Percentiles rank a stretch among this genome's conserved stretches.
phyloP scores from a whole-genome alignment of 2,329 filamentous ascomycete species.

The Orbilia ellipsospora region DNA sequence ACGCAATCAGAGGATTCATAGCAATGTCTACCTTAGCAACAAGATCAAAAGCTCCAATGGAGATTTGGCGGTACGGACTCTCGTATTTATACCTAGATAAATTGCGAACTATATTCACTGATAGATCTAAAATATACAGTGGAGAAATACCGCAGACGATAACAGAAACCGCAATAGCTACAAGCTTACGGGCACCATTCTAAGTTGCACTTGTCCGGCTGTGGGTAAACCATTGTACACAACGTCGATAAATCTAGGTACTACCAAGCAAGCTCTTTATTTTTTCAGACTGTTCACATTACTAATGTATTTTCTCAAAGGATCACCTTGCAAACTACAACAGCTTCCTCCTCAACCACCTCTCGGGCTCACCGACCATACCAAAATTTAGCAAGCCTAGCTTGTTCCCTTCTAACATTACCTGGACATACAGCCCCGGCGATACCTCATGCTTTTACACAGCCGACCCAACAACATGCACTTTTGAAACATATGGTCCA shows the following conservation, averaged over 20 bases:
- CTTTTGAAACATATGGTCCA: not conserved
- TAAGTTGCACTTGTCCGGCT: constrained; percentile 16
- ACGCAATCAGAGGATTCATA: constrained; percentile 14
- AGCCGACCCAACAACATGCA: constrained; percentile 1
- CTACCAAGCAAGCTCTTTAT: not conserved
- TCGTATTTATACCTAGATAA: not conserved
- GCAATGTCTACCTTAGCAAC: constrained; percentile 17
- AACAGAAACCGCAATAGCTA: not conserved
- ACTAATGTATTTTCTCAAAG: constrained; percentile 7
- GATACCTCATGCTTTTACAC: constrained; percentile 21
- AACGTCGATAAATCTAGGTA: constrained; percentile 22
- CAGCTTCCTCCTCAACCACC: constrained; percentile 14
- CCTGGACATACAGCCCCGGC: constrained; percentile 14
- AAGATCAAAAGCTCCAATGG: constrained; percentile 17
- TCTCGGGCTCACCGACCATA: constrained; percentile 11
- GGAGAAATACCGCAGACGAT: not conserved
- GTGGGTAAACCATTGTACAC: constrained; percentile 8
- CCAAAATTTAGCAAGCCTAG: constrained; percentile 2
- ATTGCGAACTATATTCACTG: not conserved
- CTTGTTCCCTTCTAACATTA: constrained; percentile 6
- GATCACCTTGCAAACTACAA: constrained; percentile 23
- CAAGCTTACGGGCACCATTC: constrained; percentile 8
- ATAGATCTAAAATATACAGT: not conserved
- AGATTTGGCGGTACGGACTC: constrained; percentile 6
- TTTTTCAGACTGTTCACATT: not conserved